Evolutionary conservation across 176 grass and related monocot species (phyloP), one percentile per base, ranked within the genome.

Genomic region (Musa itinerans): DNA sequence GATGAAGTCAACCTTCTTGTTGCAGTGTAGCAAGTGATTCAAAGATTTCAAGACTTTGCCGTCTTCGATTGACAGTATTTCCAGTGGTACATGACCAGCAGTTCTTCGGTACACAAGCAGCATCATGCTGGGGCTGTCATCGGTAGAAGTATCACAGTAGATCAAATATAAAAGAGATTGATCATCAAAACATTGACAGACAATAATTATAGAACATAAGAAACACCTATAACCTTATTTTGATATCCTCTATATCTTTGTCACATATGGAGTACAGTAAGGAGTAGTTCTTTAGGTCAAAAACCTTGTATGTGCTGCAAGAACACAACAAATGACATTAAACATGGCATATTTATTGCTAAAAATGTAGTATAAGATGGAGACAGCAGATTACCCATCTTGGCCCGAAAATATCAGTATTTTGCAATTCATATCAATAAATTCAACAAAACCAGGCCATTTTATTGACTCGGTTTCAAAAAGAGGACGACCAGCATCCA

Each of bases 351-450:
- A 9, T 9, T 23, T 20, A 6, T 15, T 10, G 19, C 9, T 52
- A 50, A 34, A 78, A 54, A 50, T 27, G 53, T 9, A 72, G 53
- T 52, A 14, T 9, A 72, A 34, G 59, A 50, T 73, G 68, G 12
- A 29, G 14, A 34, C 14, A 29, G 25, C 20, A 69, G 54, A 76
- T 73, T 73, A 86, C 90, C 90, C 85, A 84, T 86, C 90, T 50
- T 89, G 84, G 34, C 84, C 84, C 1, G 90, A 89, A 78, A 80
- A 92, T 9, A 86, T 89, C 29, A 92, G 79, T 48, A 92, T 82
- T 86, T 92, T 92, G 69, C 90, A 86, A 83, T 92, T 89, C 72
- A 92, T 86, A 86, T 92, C 90, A 83, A 85, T 84, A 78, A 92
- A 92, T 78, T 92, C 90, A 82, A 92, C 84, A 85, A 92, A 92